Conservation (phyloP, 2,329 filamentous ascomycete species). For the Huntiella abstrusa region DNA sequence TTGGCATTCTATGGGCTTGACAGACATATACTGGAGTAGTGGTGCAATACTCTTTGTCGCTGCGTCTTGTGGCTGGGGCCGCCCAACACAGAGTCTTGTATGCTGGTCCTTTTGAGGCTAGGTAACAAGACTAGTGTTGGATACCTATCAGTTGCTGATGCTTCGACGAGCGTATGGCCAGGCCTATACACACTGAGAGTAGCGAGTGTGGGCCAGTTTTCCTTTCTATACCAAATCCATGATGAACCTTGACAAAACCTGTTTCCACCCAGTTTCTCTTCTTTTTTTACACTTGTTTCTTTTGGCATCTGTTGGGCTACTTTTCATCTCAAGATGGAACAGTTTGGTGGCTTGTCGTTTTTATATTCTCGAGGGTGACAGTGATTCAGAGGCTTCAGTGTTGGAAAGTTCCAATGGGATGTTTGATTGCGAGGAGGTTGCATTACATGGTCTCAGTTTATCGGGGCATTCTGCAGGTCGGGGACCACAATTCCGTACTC, state of each 20-base stretch:
- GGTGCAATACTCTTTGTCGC: background rate
- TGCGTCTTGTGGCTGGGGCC: background rate
- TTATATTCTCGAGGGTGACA: background rate
- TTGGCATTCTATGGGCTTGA: conserved; percentile 6
- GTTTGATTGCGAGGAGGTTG: too few relatives aligned
- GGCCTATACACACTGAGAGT: conserved; percentile 1
- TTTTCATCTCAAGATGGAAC: background rate
- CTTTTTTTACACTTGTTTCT: background rate
- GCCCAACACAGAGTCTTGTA: background rate
- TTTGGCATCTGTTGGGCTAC: too few relatives aligned
- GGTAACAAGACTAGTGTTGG: background rate
- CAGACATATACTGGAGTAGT: conserved; percentile 5
- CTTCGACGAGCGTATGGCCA: background rate
- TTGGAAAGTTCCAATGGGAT: too few relatives aligned
- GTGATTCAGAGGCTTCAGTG: too few relatives aligned
- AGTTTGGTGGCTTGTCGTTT: conserved; percentile 1
- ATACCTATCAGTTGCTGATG: background rate
- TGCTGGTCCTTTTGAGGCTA: background rate
- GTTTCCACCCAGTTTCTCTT: background rate
- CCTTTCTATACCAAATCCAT: conserved; percentile 11
- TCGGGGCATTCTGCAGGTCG: too few relatives aligned
- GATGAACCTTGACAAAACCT: conserved; percentile 5
- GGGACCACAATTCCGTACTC: too few relatives aligned
- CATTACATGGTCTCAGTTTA: too few relatives aligned
- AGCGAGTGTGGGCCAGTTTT: conserved; percentile 1